These are phyloP conservation scores for Vaucheria bursata DNA, from an alignment of 352 stramenopile genomes.

Conservation along the genomic window DNA sequence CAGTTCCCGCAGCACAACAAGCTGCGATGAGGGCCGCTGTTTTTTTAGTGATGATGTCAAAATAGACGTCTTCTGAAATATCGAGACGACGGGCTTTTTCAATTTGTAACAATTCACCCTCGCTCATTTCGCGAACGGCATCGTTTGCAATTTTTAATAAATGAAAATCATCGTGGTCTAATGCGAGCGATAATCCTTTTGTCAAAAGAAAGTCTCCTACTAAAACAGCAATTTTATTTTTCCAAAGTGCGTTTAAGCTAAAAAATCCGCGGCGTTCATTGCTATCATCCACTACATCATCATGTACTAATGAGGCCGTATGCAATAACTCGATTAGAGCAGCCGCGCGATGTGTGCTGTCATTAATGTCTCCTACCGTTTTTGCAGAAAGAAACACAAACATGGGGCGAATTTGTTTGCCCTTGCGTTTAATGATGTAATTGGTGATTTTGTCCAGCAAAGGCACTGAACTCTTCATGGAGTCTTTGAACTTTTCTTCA, in stretches of 20 bases:
- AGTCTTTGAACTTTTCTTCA: not conserved
- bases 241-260: not conserved
- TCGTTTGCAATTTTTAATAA: not conserved
- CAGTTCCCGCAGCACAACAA: not conserved
- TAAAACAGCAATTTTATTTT: conserved; percentile 1
- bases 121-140: not conserved
- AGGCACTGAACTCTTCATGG: not conserved
- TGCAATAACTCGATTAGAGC: not conserved
- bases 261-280: conserved; percentile 1
- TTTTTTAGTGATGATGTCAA: not conserved
- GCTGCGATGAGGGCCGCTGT: not conserved
- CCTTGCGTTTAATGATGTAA: not conserved
- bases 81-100: not conserved
- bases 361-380: not conserved
- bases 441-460: not conserved
- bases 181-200: not conserved
- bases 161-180: not conserved
- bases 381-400: not conserved
- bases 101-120: not conserved
- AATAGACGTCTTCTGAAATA: not conserved
- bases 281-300: conserved; percentile 3
- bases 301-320: not conserved
- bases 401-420: not conserved
- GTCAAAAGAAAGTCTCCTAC: not conserved
- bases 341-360: not conserved